Evolutionary conservation across 202 grass and related monocot species (phyloP), one percentile per base, ranked within the genome.

Genomic region (Zoysia matrella): DNA sequence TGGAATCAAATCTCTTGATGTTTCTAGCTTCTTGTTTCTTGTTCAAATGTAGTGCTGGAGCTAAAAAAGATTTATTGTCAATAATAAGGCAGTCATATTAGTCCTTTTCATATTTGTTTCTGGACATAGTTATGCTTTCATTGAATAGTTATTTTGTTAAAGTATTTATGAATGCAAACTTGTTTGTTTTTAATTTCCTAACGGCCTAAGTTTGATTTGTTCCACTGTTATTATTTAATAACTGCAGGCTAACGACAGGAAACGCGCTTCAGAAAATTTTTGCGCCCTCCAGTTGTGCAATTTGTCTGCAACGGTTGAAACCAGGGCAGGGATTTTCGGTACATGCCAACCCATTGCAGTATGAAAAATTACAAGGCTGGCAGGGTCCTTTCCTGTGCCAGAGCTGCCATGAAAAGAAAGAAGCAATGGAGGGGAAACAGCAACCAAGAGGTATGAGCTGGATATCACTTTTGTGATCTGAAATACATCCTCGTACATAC

Each of bases 401-500:
- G 53, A 83, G 85, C 68, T 99, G 96, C 69, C 91, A 99, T 67
- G 61, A 90, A 47, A 98, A 95, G 67, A 95, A 90, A 75, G 91
- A 93, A 69, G 96, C 96, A 60, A 99, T 99, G 93, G 93, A 99
- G 69, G 93, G 96, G 8, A 99, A 93, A 89, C 71, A 56, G 40
- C 75, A 36, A 72, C 82, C 78, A 46, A 82, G 72, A 86, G 96
- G 91, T 96, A 80, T 62, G 39, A 55, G 16, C 47, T 45, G 50
- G 46, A 18, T 74, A 22, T 51, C 14, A 47, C 30, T 82, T 39
- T 45, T 80, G 3, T 65, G 40, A 71, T 65, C 14, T 76, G n/a
- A 14, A 61, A 12, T 54, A 9, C 67, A 53, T n/a, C 58, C 1
- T n/a, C 5, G 30, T 36, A 36, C 52, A 36, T 42, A n/a, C 71